Conservation (phyloP, 108 stramenopile genomes). For the Cylindrotheca closterium region DNA sequence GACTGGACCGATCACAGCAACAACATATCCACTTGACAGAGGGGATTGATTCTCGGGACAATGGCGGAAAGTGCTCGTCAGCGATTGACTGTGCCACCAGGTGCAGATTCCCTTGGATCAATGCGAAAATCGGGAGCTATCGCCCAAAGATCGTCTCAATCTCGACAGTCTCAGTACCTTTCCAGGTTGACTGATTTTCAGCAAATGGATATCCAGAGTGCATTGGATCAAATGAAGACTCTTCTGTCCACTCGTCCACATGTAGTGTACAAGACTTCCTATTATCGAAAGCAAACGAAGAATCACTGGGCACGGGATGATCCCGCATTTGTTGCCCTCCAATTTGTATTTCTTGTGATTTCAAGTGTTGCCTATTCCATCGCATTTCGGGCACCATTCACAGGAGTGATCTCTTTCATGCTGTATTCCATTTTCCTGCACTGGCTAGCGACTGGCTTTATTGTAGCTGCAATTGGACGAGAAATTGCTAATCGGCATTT, state of each 20-base stretch:
- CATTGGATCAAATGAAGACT: slow-evolving; percentile 89
- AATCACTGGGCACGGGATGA: slow-evolving; percentile 99
- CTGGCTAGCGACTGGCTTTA: slow-evolving; percentile 67
- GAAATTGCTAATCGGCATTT: slow-evolving; percentile 81
- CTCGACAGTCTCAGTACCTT: slow-evolving; percentile 48
- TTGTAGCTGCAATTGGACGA: slow-evolving; percentile 65
- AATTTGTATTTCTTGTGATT: slow-evolving; percentile 78
- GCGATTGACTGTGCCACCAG: slow-evolving; percentile 37
- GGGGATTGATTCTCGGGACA: too few relatives aligned
- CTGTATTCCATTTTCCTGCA: slow-evolving; percentile 52
- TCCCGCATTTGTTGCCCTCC: slow-evolving; percentile 94
- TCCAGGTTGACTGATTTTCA: slow-evolving; percentile 63
- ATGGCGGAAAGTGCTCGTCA: slow-evolving; percentile 33
- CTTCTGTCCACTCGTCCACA: slow-evolving; percentile 66
- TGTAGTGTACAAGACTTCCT: slow-evolving; percentile 86
- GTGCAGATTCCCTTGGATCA: slow-evolving; percentile 33
- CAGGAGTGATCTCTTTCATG: slow-evolving; percentile 39
- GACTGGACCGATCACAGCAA: too few relatives aligned
- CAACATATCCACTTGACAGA: too few relatives aligned
- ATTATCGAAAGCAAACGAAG: slow-evolving; percentile 93
- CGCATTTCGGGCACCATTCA: slow-evolving; percentile 59
- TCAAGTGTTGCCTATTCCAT: slow-evolving; percentile 75
- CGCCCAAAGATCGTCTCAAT: slow-evolving; percentile 8
- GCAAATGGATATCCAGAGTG: slow-evolving; percentile 88
- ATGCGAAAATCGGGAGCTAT: slow-evolving; percentile 29